phyloP scores from a whole-genome alignment of 2,329 filamentous ascomycete species.

The Monilinia laxa region DNA sequence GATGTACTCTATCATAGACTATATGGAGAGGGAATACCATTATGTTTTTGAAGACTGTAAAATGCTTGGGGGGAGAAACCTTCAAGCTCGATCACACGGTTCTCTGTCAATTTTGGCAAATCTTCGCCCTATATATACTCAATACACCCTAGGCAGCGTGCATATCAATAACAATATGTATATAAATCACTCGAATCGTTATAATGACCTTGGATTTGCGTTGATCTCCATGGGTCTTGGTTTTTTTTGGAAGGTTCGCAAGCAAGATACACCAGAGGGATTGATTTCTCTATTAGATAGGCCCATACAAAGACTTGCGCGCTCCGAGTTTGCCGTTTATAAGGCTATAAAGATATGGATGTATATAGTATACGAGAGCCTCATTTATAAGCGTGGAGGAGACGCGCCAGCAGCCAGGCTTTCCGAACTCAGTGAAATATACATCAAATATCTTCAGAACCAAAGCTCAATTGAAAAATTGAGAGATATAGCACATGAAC shows the following conservation, averaged over 20 bases:
- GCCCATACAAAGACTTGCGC: background rate
- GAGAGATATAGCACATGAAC: background rate
- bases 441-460: too few relatives aligned
- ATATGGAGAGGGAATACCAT: conserved; percentile 12
- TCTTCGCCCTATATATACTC: background rate
- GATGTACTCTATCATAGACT: background rate
- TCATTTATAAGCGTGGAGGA: background rate
- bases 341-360: background rate
- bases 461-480: background rate
- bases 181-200: background rate
- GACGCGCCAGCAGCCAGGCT: background rate
- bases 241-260: conserved; percentile 6
- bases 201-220: background rate
- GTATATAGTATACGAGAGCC: background rate
- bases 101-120: background rate
- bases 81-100: background rate
- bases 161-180: too few relatives aligned
- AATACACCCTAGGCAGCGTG: too few relatives aligned
- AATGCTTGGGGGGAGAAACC: background rate
- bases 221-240: background rate
- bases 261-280: background rate
- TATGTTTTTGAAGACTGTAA: background rate
- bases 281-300: background rate
- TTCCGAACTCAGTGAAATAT: background rate
- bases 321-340: background rate